Percentiles rank a stretch among this genome's conserved stretches.
Evolutionary conservation across 2,329 filamentous ascomycete species (phyloP).

Genomic region (Penicillium sp.): DNA sequence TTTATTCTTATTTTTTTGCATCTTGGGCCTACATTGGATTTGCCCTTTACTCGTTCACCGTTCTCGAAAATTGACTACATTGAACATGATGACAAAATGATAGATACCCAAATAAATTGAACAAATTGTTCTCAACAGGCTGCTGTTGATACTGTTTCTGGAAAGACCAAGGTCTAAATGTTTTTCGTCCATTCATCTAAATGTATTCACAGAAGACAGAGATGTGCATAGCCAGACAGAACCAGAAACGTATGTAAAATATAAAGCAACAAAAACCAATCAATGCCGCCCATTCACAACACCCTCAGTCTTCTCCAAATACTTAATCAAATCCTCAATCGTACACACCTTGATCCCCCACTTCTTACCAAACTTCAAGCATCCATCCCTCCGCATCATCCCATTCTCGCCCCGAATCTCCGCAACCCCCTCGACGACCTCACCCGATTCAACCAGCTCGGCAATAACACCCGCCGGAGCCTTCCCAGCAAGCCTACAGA

Average conservation of each 20-base stretch:
- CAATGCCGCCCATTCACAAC: slow-evolving; percentile 38
- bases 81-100: slow-evolving; percentile 19
- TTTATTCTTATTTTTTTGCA: background rate
- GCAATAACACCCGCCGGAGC: slow-evolving; percentile 75
- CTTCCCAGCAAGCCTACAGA: slow-evolving; percentile 83
- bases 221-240: slow-evolving; percentile 13
- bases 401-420: slow-evolving; percentile 64
- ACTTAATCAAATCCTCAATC: slow-evolving; percentile 81
- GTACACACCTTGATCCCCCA: slow-evolving; percentile 94
- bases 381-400: slow-evolving; percentile 90
- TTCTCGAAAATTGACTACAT: background rate
- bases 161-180: background rate
- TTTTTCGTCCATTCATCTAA: slow-evolving; percentile 14
- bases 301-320: slow-evolving; percentile 74
- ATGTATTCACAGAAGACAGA: slow-evolving; percentile 11
- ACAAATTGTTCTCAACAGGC: background rate
- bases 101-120: slow-evolving; percentile 21
- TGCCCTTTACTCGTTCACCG: background rate
- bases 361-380: slow-evolving; percentile 79
- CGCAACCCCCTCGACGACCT: slow-evolving; percentile 66
- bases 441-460: slow-evolving; percentile 86
- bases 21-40: background rate
- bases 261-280: slow-evolving; percentile 8
- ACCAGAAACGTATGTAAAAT: background rate
- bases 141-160: background rate